Evolutionary conservation across 2,329 filamentous ascomycete genomes (phyloP), one percentile per base, ranked within the genome.

Genomic region (Aspergillus carbonarius): DNA sequence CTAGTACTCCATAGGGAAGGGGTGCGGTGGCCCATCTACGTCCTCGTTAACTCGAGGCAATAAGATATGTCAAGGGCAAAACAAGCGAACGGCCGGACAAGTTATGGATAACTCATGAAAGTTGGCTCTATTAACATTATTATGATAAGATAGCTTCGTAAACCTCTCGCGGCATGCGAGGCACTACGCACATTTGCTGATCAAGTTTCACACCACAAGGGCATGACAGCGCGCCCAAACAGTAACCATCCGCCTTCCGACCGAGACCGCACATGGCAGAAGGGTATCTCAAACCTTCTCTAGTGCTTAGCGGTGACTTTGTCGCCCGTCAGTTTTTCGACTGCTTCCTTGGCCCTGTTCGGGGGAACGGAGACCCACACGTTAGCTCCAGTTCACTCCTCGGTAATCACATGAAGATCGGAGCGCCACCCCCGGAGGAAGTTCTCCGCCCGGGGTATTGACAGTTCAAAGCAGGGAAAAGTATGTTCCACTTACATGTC

Each of bases 401-500:
- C 60, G 69, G 67, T 64, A 60, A 66, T 68, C 63, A 72, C 62
- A 67, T 68, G 63, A 52, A 66, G 47, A n/a, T 62, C 52, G 39
- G 39, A 13, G 39, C 39, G 39, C 39, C 39, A 42, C 39, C 39
- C 39, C 39, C 55, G 40, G 58, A 51, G 32, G 42, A 20, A 53
- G 52, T 23, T 17, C 39, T 42, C 39, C 39, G 39, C 18, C 39
- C 39, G 39, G 39, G 39, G 39, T 20, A 54, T 44, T 40, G 37
- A 23, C 18, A 20, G 37, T 25, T 7, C 51, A 18, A 27, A 37
- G 25, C 23, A 30, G 32, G 35, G 49, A 46, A 20, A 13, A 20
- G 64, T 60, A 39, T 42, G 51, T 53, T 60, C 54, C 68, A 86
- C 92, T 83, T 81, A 96, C 92, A 96, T 93, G 81, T 98, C 95